phyloP scores from a whole-genome alignment of 192 early-diverging fungal species.

The Backusella morwellensis region DNA sequence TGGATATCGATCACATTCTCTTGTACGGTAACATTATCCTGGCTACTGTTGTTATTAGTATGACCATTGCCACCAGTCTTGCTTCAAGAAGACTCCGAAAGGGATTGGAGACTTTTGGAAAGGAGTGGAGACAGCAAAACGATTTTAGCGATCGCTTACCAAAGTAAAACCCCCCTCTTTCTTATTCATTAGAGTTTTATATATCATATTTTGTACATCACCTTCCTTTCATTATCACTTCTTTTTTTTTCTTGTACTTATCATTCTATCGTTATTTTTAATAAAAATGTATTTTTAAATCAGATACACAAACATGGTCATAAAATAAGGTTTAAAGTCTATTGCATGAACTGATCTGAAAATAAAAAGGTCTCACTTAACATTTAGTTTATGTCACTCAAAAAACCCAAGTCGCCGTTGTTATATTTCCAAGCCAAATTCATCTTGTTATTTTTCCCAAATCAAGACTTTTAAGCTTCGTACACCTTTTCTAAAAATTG shows the following conservation, averaged over 20 bases:
- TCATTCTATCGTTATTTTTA: not conserved
- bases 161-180: not conserved
- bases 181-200: not conserved
- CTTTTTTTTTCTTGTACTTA: not conserved
- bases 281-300: not conserved
- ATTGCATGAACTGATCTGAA: too few species aligned
- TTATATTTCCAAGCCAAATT: not conserved
- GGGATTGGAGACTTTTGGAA: not conserved
- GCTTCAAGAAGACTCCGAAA: not conserved
- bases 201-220: not conserved
- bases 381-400: not conserved
- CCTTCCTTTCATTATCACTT: not conserved
- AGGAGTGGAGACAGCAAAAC: not conserved
- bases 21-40: slow-evolving; percentile 37
- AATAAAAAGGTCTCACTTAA: not conserved
- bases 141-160: not conserved
- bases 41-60: slow-evolving; percentile 6
- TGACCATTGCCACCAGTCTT: slow-evolving; percentile 2
- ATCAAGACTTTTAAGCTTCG: too few species aligned
- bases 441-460: too few species aligned
- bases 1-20: slow-evolving; percentile 38
- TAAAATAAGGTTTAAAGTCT: too few species aligned
- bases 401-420: not conserved
- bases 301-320: too few species aligned
- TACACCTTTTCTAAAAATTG: too few species aligned